A percentile compares a stretch with the other conserved stretches of the same genome.
Conservation (phyloP, 495 filamentous ascomycete genomes). For the Eremomyces bilateralis region DNA sequence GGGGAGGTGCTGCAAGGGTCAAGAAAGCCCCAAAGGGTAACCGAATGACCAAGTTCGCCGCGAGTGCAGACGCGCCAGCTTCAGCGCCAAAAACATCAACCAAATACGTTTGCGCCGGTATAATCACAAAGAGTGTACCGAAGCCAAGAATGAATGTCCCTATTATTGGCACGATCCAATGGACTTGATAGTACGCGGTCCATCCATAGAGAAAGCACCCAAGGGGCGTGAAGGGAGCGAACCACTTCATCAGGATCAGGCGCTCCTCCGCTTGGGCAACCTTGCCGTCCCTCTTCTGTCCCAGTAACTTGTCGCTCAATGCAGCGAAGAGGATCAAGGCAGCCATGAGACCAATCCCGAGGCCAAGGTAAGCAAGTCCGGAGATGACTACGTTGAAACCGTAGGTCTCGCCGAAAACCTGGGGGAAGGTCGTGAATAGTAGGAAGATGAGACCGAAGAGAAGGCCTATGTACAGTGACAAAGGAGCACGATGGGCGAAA, state of each 20-base stretch:
- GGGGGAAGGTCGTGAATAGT: conserved; percentile 38
- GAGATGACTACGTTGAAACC: conserved; percentile 36
- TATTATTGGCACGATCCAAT: conserved; percentile 40
- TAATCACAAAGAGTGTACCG: conserved; percentile 25
- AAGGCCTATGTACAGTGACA: conserved; percentile 30
- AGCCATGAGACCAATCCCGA: conserved; percentile 32
- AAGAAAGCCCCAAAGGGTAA: conserved; percentile 27
- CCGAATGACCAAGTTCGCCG: conserved; percentile 27
- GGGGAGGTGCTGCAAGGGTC: conserved; percentile 28
- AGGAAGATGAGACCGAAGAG: conserved; percentile 48
- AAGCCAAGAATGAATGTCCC: conserved; percentile 30
- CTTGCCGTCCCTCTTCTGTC: conserved; percentile 1
- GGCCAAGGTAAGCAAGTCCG: conserved; percentile 44
- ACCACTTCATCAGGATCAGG: conserved; percentile 15
- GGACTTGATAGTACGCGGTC: conserved; percentile 43
- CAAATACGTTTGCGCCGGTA: conserved; percentile 17
- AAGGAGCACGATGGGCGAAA: background rate
- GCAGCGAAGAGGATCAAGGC: conserved; percentile 16
- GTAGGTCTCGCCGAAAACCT: background rate
- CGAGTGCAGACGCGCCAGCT: conserved; percentile 21
- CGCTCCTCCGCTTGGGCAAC: background rate
- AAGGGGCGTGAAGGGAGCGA: conserved; percentile 16
- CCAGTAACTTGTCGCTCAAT: conserved; percentile 19
- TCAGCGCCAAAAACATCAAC: conserved; percentile 22
- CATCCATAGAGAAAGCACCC: conserved; percentile 50